Evolutionary conservation across 1,139 yeast genomes (phyloP).

Genomic region (Tardiomyces blankii): DNA sequence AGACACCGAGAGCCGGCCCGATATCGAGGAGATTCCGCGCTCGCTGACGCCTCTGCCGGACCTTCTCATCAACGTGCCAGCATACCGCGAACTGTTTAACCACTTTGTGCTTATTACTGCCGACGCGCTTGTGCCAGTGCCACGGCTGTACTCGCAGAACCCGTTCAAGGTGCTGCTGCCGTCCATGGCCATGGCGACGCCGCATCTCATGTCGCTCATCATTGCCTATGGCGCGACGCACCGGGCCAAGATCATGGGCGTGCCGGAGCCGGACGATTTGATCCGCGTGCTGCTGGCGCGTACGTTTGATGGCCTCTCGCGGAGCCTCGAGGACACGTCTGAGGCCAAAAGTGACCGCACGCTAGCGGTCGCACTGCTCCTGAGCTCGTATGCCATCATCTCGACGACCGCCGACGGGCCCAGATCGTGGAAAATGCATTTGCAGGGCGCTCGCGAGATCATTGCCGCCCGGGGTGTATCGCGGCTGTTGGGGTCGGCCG

Average conservation of each 20-base stretch:
- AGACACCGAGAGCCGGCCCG: conserved; percentile 7
- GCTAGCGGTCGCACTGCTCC: conserved; percentile 48
- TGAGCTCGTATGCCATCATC: conserved; percentile 50
- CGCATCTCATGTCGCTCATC: conserved; percentile 44
- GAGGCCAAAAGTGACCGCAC: conserved; percentile 57
- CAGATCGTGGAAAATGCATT: conserved; percentile 48
- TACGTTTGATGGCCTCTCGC: conserved; percentile 46
- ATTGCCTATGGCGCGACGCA: conserved; percentile 57
- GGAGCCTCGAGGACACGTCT: conserved; percentile 38
- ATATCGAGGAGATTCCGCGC: background rate
- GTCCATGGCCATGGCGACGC: conserved; percentile 54
- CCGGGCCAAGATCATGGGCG: conserved; percentile 23
- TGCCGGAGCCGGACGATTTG: conserved; percentile 32
- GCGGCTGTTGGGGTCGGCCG: background rate
- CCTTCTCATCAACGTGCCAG: conserved; percentile 44
- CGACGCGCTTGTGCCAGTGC: conserved; percentile 53
- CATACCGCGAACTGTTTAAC: conserved; percentile 43
- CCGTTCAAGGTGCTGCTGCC: conserved; percentile 59
- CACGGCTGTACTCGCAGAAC: conserved; percentile 42
- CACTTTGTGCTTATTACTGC: conserved; percentile 55
- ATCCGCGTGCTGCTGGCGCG: conserved; percentile 43
- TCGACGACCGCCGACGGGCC: conserved; percentile 22
- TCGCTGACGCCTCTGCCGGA: conserved; percentile 45
- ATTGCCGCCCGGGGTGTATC: conserved; percentile 46
- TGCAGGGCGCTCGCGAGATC: conserved; percentile 60